These are phyloP conservation scores for Populus nigra DNA, from an alignment of 345 rosid genomes.

Conservation along the genomic window DNA sequence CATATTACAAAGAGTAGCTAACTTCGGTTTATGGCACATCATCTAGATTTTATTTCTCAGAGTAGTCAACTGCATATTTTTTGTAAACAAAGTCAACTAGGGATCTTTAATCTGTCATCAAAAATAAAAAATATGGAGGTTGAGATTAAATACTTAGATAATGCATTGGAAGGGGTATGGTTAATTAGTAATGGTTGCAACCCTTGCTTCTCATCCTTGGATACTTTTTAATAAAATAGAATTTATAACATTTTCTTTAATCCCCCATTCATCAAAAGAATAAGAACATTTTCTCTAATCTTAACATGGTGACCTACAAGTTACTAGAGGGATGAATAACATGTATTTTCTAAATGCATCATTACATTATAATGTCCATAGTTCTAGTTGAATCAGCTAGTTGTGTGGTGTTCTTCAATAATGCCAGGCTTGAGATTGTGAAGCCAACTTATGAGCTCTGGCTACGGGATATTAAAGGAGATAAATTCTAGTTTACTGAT, in stretches of 20 bases:
- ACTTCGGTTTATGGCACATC: background rate
- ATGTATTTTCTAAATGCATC: background rate
- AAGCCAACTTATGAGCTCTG: background rate
- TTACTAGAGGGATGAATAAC: background rate
- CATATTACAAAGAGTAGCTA: background rate
- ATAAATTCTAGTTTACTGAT: too few relatives aligned
- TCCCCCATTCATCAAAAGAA: background rate
- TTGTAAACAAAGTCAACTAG: background rate
- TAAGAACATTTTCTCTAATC: background rate
- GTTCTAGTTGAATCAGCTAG: background rate
- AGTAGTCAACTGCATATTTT: background rate
- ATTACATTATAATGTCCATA: background rate
- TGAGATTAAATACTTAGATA: background rate
- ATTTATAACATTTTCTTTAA: background rate
- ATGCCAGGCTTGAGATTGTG: background rate
- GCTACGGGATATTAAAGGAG: background rate
- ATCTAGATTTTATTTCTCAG: background rate
- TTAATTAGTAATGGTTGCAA: background rate
- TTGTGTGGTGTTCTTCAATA: background rate
- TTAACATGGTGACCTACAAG: background rate
- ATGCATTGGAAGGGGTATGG: background rate
- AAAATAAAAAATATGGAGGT: background rate
- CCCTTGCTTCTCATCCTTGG: background rate
- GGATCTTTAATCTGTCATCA: background rate
- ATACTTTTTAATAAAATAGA: too few relatives aligned